phyloP scores from a whole-genome alignment of 2,329 filamentous ascomycete genomes.

The Cordyceps sp. region DNA sequence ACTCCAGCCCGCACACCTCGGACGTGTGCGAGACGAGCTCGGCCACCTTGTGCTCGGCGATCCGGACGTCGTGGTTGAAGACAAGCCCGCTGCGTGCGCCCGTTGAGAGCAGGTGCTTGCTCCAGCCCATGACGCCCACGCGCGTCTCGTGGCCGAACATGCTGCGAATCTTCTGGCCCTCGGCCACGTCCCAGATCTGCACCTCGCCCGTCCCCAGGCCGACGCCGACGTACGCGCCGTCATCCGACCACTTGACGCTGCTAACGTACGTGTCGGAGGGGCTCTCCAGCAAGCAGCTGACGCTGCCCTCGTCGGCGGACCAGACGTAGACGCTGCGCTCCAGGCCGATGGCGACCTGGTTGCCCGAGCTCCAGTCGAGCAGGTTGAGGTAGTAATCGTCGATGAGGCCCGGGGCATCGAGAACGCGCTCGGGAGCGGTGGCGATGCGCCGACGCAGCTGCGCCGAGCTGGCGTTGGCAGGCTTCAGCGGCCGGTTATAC shows the following conservation, averaged over 20 bases:
- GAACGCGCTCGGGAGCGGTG: conserved; percentile 85
- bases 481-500: conserved; percentile 91
- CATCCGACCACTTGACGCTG: conserved; percentile 97
- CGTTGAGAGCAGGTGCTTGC: conserved; percentile 92
- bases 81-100: conserved; percentile 89
- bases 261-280: conserved; percentile 86
- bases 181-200: conserved; percentile 97
- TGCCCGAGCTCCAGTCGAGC: conserved; percentile 92
- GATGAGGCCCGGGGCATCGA: conserved; percentile 88
- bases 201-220: conserved; percentile 91
- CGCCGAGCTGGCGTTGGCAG: conserved; percentile 54
- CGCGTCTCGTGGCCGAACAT: conserved; percentile 97
- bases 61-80: conserved; percentile 96
- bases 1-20: conserved; percentile 95
- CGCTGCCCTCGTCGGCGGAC: conserved; percentile 86
- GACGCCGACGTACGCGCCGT: conserved; percentile 90
- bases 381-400: conserved; percentile 99
- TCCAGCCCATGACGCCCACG: conserved; percentile 97
- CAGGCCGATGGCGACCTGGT: conserved; percentile 94
- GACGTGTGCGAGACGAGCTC: conserved; percentile 95
- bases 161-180: conserved; percentile 87
- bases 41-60: conserved; percentile 94
- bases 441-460: conserved; percentile 86
- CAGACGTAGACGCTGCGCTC: conserved; percentile 97
- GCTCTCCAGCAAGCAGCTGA: conserved; percentile 79